A percentile compares a stretch with the other conserved stretches of the same genome.
Conservation (phyloP, 352 stramenopile genomes). For the Phytopythium boreale region DNA sequence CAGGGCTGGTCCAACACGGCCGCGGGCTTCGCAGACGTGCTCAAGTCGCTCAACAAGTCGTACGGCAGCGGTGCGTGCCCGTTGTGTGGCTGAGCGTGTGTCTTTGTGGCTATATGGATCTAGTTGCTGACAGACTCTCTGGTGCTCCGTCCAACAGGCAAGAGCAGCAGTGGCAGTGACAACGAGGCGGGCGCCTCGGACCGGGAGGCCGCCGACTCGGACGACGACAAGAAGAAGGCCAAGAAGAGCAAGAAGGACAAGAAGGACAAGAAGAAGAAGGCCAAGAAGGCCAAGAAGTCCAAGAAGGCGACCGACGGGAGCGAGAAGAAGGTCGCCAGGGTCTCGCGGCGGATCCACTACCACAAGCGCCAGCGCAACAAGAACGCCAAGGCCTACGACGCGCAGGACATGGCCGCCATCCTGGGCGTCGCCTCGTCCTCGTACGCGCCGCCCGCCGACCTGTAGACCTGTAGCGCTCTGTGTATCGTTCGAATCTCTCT, state of each 20-base stretch:
- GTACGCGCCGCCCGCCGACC: background rate
- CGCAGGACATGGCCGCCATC: slow-evolving; percentile 83
- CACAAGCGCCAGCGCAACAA: slow-evolving; percentile 84
- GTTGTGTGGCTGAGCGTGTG: background rate
- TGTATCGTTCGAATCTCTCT: too few species aligned
- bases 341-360: slow-evolving; percentile 75
- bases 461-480: too few species aligned
- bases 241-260: slow-evolving; percentile 41
- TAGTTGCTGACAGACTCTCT: background rate
- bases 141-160: slow-evolving; percentile 12
- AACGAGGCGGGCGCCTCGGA: slow-evolving; percentile 25
- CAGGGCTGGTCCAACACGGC: slow-evolving; percentile 84
- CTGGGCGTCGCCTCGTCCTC: slow-evolving; percentile 65
- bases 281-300: slow-evolving; percentile 62
- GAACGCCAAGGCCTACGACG: slow-evolving; percentile 82
- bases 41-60: slow-evolving; percentile 83
- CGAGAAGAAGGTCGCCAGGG: slow-evolving; percentile 22
- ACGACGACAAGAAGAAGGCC: slow-evolving; percentile 33
- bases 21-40: slow-evolving; percentile 76
- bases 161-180: slow-evolving; percentile 29
- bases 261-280: slow-evolving; percentile 47
- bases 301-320: slow-evolving; percentile 37
- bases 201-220: slow-evolving; percentile 18
- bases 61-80: slow-evolving; percentile 28
- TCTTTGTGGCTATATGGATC: background rate